Evolutionary conservation across 1,284 basidiomycete species (phyloP), one percentile per base, ranked within the genome.

Genomic region (Ustilago curta): DNA sequence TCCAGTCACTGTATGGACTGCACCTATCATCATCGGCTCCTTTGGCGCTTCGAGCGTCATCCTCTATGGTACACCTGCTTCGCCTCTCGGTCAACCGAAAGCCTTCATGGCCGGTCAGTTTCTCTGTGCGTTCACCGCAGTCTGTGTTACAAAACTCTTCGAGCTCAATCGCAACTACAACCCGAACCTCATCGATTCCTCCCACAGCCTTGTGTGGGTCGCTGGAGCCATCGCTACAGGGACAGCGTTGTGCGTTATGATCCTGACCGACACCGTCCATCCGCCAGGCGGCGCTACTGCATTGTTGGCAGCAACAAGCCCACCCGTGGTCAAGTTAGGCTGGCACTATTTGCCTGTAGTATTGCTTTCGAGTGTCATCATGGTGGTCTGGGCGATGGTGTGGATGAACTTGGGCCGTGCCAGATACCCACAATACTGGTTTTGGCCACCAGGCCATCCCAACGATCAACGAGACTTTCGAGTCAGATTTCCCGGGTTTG

Each of bases 1-100:
- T n/a, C 66, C 71, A 7, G 12, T 64, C 16, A 73, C 71, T 12
- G 39, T 45, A 1, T 79, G 77, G 77, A 67, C 67, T 0, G 56
- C 77, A 0, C 77, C 77, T 23, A 70, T 73, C 62, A 58, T 79
- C 40, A 70, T 79, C 47, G 77, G 77, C 45, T 74, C 70, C 19
- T 79, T 79, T 23, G 77, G 77, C 50, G 77, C 77, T 39, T 70
- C 69, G 6, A 65, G 67, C 43, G 73, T 79, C 52, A 71, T 79
- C 37, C 70, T 79, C 47, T 79, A 76, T 58, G 77, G 70, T 39
- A 63, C 70, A 3, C 77, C 77, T 9, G 64, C 71, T 9, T 73
- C 70, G 1, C 77, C 77, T 0, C 56, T 79, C 11, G 68, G 67
- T 27, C 77, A 79, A 51, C 77, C 77, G 1, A 62, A 61, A 23